phyloP scores from a whole-genome alignment of 2,329 filamentous ascomycete genomes.

The Fusarium sp. region DNA sequence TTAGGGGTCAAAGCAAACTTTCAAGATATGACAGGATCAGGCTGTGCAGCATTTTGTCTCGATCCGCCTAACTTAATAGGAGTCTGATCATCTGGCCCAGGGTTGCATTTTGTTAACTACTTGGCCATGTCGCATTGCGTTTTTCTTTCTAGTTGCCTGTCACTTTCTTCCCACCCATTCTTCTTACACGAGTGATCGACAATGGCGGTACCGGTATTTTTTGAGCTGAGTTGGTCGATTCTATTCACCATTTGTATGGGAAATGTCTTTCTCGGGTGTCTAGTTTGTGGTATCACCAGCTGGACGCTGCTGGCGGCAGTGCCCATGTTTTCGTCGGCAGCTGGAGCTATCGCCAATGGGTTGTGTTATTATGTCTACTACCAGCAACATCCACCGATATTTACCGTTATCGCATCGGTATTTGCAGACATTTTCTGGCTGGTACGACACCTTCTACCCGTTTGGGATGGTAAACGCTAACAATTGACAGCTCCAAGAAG shows the following conservation, averaged over 20 bases:
- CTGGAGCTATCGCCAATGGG: slow-evolving; percentile 55
- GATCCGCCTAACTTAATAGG: slow-evolving; percentile 12
- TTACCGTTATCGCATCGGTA: slow-evolving; percentile 49
- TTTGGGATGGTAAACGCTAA: neutral
- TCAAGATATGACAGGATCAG: neutral
- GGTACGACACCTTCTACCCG: slow-evolving; percentile 38
- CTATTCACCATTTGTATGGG: slow-evolving; percentile 56
- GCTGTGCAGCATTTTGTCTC: neutral
- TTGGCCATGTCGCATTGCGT: slow-evolving; percentile 12
- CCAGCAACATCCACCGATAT: slow-evolving; percentile 31
- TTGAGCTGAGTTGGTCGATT: slow-evolving; percentile 57
- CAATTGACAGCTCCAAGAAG: slow-evolving; percentile 54
- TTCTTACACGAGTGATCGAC: neutral
- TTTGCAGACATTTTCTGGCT: slow-evolving; percentile 56
- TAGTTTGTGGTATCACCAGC: slow-evolving; percentile 54
- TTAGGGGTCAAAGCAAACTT: slow-evolving; percentile 1
- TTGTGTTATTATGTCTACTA: slow-evolving; percentile 58
- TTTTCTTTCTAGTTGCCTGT: neutral
- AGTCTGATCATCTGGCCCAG: slow-evolving; percentile 5
- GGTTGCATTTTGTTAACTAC: slow-evolving; percentile 7
- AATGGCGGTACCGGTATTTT: slow-evolving; percentile 48
- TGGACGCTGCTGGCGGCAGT: slow-evolving; percentile 53
- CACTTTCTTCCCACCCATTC: neutral
- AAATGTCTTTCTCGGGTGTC: slow-evolving; percentile 54
- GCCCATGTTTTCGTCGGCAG: slow-evolving; percentile 54